A percentile compares a stretch with the other conserved stretches of the same genome.
phyloP scores from a whole-genome alignment of 1,284 basidiomycete species.

The Ceratobasidium sp. region DNA sequence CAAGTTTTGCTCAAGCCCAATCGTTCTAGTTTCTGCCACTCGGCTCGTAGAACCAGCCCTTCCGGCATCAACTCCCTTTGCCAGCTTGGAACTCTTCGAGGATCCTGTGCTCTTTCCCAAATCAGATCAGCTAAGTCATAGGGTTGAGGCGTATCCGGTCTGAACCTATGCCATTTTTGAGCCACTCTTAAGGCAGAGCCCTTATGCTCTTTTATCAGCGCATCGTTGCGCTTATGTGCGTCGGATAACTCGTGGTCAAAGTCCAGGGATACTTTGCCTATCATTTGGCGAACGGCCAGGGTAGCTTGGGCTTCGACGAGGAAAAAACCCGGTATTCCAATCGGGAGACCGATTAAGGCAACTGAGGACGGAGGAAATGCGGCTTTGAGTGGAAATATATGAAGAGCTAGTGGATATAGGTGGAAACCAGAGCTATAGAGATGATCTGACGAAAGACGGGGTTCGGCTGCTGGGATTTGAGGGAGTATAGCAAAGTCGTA shows the following conservation, averaged over 20 bases:
- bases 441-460: constrained; percentile 54
- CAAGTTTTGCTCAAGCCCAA: constrained; percentile 60
- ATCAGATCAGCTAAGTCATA: constrained; percentile 19
- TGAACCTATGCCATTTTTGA: constrained; percentile 6
- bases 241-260: constrained; percentile 18
- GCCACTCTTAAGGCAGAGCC: constrained; percentile 3
- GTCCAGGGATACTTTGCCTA: constrained; percentile 12
- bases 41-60: constrained; percentile 58
- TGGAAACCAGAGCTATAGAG: constrained; percentile 68
- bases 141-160: not conserved
- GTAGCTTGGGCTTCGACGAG: constrained; percentile 69
- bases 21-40: constrained; percentile 66
- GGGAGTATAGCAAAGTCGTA: constrained; percentile 53
- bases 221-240: not conserved
- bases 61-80: constrained; percentile 63
- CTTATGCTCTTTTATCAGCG: not conserved
- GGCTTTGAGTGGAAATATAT: constrained; percentile 60
- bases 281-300: constrained; percentile 23
- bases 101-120: constrained; percentile 41
- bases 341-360: constrained; percentile 69
- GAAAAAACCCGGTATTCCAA: constrained; percentile 66
- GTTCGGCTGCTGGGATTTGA: not conserved
- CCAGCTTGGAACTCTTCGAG: constrained; percentile 59
- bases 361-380: constrained; percentile 60
- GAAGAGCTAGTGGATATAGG: constrained; percentile 67